These are phyloP conservation scores for Bothriochloa decipiens DNA, from an alignment of 176 grass and related monocot genomes.

Conservation along the genomic window DNA sequence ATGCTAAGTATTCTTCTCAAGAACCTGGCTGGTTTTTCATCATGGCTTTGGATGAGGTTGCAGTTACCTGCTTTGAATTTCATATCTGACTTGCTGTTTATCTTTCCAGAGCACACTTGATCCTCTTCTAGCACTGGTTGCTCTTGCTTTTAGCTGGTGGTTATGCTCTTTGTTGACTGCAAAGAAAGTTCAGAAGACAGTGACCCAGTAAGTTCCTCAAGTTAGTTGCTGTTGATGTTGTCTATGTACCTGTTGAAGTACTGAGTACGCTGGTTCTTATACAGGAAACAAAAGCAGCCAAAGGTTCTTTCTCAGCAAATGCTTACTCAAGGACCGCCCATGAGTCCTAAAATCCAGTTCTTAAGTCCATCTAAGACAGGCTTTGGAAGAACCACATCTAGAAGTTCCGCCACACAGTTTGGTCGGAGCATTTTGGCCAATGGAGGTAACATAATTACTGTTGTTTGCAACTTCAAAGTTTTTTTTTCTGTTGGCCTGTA, in stretches of 20 bases:
- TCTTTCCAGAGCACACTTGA: constrained; percentile 86
- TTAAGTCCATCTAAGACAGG: constrained; percentile 53
- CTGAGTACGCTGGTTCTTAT: constrained; percentile 43
- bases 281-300: constrained; percentile 52
- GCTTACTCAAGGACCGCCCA: constrained; percentile 52
- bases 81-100: constrained; percentile 33
- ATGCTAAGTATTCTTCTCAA: constrained; percentile 28
- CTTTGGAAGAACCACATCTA: constrained; percentile 45
- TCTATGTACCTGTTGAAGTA: not conserved
- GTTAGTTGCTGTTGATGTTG: constrained; percentile 19
- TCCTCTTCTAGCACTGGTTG: constrained; percentile 66
- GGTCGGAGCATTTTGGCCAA: constrained; percentile 57
- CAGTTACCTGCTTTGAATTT: constrained; percentile 19
- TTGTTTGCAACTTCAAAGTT: constrained; percentile 5
- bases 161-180: constrained; percentile 56
- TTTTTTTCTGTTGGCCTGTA: not conserved
- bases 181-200: constrained; percentile 36
- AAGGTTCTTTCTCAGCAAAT: constrained; percentile 47
- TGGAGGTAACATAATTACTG: constrained; percentile 51
- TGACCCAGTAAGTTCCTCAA: constrained; percentile 37
- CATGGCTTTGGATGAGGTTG: constrained; percentile 15
- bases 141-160: constrained; percentile 62
- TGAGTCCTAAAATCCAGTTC: constrained; percentile 62
- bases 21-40: not conserved
- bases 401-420: constrained; percentile 52